Evolutionary conservation across 805 yeast genomes (phyloP).

Genomic region (Yarrowia sp.): DNA sequence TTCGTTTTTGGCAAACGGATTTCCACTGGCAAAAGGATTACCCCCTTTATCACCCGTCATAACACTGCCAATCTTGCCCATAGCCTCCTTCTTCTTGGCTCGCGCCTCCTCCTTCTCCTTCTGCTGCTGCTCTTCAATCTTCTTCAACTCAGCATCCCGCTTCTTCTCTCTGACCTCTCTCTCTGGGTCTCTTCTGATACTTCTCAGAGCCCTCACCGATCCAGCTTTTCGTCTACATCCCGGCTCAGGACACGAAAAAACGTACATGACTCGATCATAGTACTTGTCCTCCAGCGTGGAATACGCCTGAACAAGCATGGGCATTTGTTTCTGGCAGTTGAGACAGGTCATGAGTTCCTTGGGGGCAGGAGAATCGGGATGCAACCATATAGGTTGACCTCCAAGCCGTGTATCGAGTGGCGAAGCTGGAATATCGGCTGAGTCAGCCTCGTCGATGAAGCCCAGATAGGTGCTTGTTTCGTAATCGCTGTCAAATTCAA

Average conservation of each 20-base stretch:
- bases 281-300: constrained; percentile 62
- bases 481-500: constrained; percentile 17
- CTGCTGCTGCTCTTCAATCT: constrained; percentile 36
- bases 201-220: constrained; percentile 72
- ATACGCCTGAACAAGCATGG: constrained; percentile 72
- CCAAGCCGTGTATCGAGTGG: constrained; percentile 72
- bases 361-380: constrained; percentile 56
- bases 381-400: constrained; percentile 70
- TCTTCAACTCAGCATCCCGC: constrained; percentile 44
- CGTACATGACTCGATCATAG: constrained; percentile 78
- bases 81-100: constrained; percentile 2
- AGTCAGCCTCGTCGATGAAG: constrained; percentile 33
- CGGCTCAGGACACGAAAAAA: constrained; percentile 68
- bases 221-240: constrained; percentile 70
- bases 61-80: constrained; percentile 29
- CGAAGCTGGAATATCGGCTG: constrained; percentile 31
- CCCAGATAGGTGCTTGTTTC: constrained; percentile 23
- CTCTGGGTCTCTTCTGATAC: constrained; percentile 59
- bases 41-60: constrained; percentile 32
- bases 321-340: constrained; percentile 61
- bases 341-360: constrained; percentile 56
- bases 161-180: constrained; percentile 45
- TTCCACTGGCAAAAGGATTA: not conserved
- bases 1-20: not conserved
- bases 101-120: constrained; percentile 18